Percentiles rank a stretch among this genome's conserved stretches.
phyloP scores from a whole-genome alignment of 305 asterid species.

The Petunia hybrid region DNA sequence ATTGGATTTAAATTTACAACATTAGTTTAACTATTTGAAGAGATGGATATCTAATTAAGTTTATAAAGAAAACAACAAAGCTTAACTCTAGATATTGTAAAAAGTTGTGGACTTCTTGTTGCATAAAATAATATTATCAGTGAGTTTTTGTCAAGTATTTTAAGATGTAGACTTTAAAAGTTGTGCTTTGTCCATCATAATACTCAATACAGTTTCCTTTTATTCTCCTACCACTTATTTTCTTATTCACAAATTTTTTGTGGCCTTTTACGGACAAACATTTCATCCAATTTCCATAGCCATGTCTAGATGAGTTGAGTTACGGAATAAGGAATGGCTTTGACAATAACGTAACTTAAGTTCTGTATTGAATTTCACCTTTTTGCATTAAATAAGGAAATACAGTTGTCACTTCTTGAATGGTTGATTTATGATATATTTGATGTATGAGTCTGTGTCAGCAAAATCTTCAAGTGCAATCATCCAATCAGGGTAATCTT shows the following conservation, averaged over 20 bases:
- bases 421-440: not conserved
- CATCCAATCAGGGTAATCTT: not conserved
- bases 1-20: too few species aligned
- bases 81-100: too few species aligned
- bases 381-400: conserved; percentile 3
- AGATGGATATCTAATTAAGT: too few species aligned
- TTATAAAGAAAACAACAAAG: too few species aligned
- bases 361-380: not conserved
- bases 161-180: too few species aligned
- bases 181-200: not conserved
- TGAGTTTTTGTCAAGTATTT: too few species aligned
- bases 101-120: too few species aligned
- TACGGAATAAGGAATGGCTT: not conserved
- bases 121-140: too few species aligned
- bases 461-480: not conserved
- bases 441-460: conserved; percentile 14
- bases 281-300: not conserved
- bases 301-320: not conserved
- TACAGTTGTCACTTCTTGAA: not conserved
- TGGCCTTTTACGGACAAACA: not conserved
- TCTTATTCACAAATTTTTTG: not conserved
- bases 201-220: not conserved
- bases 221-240: not conserved
- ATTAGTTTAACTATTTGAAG: too few species aligned
- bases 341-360: not conserved